Evolutionary conservation across 805 yeast genomes (phyloP), one percentile per base, ranked within the genome.

Genomic region (Saccharomyces jurei): DNA sequence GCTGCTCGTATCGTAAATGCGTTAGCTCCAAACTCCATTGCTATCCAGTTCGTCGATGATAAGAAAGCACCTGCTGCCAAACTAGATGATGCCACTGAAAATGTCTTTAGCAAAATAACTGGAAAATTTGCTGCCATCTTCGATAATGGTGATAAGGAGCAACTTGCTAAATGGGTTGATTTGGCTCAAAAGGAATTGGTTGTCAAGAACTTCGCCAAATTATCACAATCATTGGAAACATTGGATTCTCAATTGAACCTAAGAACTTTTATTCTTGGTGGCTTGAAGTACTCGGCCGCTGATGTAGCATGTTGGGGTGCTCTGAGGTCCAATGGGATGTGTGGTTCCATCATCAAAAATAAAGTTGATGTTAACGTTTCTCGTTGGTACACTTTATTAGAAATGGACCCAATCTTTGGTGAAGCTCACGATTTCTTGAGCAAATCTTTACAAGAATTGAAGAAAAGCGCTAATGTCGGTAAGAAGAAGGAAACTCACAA

Each of bases 271-370:
- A 69, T 89, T 53, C 72, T 80, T 53, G 96, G 94, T 44, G 67
- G 68, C 6, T 78, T 83, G 72, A 61, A 75, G n/a, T 74, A 79
- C 58, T 75, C 95, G 13, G 71, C 83, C 48, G 94, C 96, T 52
- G 99, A 92, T 72, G 77, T 89, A 57, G 87, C 92, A 14, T 78
- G 87, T 22, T 92, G 97, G 97, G 97, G 97, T 71, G 88, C 86
- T 50, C 77, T 92, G 62, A 83, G 97, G 74, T 88, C 96, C 58
- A 92, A 94, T 71, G 89, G 96, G 53, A 85, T 92, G 69, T 88
- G 91, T 77, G 96, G 94, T 26, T 87, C 96, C 17, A 86, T 89
- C 59, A 80, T 90, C 72, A 91, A 89, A 76, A 87, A 82, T 73
- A 88, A 84, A 52, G 86, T 85, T 41, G 89, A 86, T 76, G 78